Conservation (phyloP, 73 alveolate genomes). For the Blepharisma japonicum region DNA sequence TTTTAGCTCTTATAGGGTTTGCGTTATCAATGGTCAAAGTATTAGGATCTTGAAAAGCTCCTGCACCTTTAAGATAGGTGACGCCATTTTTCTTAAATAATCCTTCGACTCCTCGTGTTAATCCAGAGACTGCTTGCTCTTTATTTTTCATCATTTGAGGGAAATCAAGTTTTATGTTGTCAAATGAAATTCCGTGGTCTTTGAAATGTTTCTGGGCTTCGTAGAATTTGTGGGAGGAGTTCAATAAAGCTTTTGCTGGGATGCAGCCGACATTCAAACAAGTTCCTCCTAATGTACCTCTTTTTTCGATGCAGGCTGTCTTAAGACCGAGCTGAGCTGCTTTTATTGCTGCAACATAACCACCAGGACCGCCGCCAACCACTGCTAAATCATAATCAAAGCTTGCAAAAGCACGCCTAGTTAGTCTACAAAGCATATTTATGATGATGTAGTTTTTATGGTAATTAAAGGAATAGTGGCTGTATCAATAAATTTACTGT, state of each 20-base stretch:
- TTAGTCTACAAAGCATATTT: too few relatives aligned
- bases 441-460: too few relatives aligned
- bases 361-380: slow-evolving; percentile 93
- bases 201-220: slow-evolving; percentile 61
- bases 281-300: slow-evolving; percentile 97
- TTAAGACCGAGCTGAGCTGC: slow-evolving; percentile 94
- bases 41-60: slow-evolving; percentile 54
- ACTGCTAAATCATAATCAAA: slow-evolving; percentile 63
- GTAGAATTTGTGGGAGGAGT: slow-evolving; percentile 73
- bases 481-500: too few relatives aligned
- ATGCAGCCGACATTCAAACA: slow-evolving; percentile 94
- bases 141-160: slow-evolving; percentile 58
- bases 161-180: slow-evolving; percentile 56
- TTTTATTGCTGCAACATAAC: slow-evolving; percentile 93
- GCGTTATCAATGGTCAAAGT: slow-evolving; percentile 68
- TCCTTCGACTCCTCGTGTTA: slow-evolving; percentile 86
- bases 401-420: too few relatives aligned
- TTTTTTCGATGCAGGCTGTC: slow-evolving; percentile 93
- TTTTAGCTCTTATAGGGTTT: slow-evolving; percentile 62
- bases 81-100: slow-evolving; percentile 84
- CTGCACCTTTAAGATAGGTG: slow-evolving; percentile 75
- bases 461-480: too few relatives aligned
- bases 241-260: slow-evolving; percentile 90
- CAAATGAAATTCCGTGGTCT: slow-evolving; percentile 69
- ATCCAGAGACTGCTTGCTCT: slow-evolving; percentile 79